A percentile compares a stretch with the other conserved stretches of the same genome.
phyloP scores from a whole-genome alignment of 768 basidiomycete genomes.

The Hysterangium stoloniferum region DNA sequence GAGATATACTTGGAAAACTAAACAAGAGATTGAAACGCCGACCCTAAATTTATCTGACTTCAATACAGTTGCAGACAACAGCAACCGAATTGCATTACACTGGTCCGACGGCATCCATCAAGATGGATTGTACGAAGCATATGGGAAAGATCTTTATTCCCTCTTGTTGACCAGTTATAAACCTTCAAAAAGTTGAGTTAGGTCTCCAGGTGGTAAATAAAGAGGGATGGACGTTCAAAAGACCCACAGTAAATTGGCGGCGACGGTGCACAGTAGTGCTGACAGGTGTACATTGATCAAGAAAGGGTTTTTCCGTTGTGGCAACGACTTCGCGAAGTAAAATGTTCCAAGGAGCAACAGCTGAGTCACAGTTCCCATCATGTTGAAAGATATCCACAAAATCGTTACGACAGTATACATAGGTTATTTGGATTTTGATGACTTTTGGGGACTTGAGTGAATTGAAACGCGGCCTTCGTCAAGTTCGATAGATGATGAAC shows the following conservation, averaged over 20 bases:
- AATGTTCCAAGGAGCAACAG: background rate
- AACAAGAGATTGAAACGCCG: too few relatives aligned
- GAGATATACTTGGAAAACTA: too few relatives aligned
- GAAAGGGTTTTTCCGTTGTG: slow-evolving; percentile 1
- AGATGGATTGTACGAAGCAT: background rate
- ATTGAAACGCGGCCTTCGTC: too few relatives aligned
- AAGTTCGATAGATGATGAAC: too few relatives aligned
- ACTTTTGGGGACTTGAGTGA: too few relatives aligned
- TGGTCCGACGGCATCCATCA: slow-evolving; percentile 1
- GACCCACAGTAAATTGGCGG: background rate
- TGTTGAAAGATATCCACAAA: too few relatives aligned
- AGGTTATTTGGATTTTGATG: too few relatives aligned
- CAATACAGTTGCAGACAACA: too few relatives aligned
- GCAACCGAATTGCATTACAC: too few relatives aligned
- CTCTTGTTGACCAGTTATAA: background rate
- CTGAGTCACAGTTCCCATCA: background rate
- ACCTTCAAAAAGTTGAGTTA: background rate
- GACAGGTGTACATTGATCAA: background rate
- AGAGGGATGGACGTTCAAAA: background rate
- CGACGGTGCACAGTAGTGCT: background rate
- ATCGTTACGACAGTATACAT: too few relatives aligned
- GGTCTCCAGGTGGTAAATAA: background rate
- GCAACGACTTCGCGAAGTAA: background rate
- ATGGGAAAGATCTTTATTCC: background rate
- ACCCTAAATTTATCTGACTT: too few relatives aligned